Evolutionary conservation across 805 yeast species (phyloP), one percentile per base, ranked within the genome.

Genomic region (Myxozyma sirexii): DNA sequence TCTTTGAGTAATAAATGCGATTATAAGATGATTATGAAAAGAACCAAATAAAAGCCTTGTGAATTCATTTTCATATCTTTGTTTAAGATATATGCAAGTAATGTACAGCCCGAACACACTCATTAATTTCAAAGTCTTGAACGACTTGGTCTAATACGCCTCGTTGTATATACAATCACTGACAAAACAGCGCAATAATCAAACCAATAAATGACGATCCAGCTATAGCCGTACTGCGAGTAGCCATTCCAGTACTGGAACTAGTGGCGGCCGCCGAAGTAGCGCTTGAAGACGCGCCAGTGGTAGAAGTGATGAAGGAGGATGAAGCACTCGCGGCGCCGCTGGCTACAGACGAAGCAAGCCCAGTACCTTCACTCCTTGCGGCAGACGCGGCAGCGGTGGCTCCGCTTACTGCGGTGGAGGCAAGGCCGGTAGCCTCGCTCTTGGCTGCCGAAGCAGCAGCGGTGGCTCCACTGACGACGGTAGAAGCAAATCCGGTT

Each of bases 261-360:
- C 57, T 19, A 29, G 57, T 17, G 44, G 46, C 43, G 42, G 52
- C 45, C 15, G 51, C 51, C 33, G 59, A 21, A 33, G 54, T 21
- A 42, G 10, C 44, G 44, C 53, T 8, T 12, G 10, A 15, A 8
- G 60, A 24, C 12, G 41, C 39, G 26, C 42, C 27, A n/a, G 41
- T 27, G 43, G 27, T 42, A 8, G 26, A 13, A n/a, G 23, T 46
- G 4, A 35, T 4, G 2, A 21, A 3, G 4, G 50, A 46, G 27
- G 50, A n/a, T 15, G 50, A 23, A 19, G 27, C 50, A n/a, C 27
- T 33, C 13, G 54, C 24, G 26, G 44, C 37, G 6, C 35, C 24
- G 35, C 31, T 37, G n/a, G 19, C 33, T 12, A 19, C 2, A 3
- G 35, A 3, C 13, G 50, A 24, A 19, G 38, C 37, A 21, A 27